Conservation (phyloP, 208 protist species). For the Trypanosoma rangeli region DNA sequence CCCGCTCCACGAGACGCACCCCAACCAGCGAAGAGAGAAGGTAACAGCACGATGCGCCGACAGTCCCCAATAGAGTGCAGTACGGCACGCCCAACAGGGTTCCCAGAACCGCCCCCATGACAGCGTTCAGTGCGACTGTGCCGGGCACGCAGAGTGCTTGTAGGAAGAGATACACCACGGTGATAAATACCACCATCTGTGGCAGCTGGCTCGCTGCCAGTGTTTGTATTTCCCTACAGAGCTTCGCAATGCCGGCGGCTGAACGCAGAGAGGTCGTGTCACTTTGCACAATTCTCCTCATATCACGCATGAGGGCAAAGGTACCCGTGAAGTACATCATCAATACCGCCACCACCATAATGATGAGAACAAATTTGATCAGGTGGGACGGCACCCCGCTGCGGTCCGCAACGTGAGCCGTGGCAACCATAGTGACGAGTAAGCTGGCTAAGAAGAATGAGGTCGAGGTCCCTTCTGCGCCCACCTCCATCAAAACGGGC, state of each 20-base stretch:
- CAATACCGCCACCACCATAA: constrained; percentile 5
- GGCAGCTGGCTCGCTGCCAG: constrained; percentile 33
- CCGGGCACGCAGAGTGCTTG: constrained; percentile 92
- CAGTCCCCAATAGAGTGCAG: constrained; percentile 59
- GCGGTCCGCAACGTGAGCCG: constrained; percentile 28
- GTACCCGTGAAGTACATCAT: constrained; percentile 46
- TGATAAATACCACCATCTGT: constrained; percentile 51
- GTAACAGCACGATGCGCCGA: constrained; percentile 59
- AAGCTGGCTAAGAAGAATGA: constrained; percentile 25
- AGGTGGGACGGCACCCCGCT: neutral
- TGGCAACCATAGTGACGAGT: constrained; percentile 26
- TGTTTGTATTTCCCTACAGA: constrained; percentile 33
- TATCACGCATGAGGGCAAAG: constrained; percentile 30
- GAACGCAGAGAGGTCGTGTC: constrained; percentile 41
- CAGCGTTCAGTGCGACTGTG: constrained; percentile 82
- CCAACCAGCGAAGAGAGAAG: constrained; percentile 45
- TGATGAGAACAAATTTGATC: constrained; percentile 23
- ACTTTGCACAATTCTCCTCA: constrained; percentile 27
- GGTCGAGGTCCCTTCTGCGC: neutral
- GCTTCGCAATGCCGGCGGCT: constrained; percentile 36
- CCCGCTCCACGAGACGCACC: constrained; percentile 39
- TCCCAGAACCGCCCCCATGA: constrained; percentile 74
- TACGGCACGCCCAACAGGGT: constrained; percentile 63
- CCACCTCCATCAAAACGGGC: neutral
- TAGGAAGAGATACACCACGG: constrained; percentile 57